Base-by-base conservation (phyloP, 2,329 filamentous ascomycete species). In the Colletotrichum tanaceti region DNA sequence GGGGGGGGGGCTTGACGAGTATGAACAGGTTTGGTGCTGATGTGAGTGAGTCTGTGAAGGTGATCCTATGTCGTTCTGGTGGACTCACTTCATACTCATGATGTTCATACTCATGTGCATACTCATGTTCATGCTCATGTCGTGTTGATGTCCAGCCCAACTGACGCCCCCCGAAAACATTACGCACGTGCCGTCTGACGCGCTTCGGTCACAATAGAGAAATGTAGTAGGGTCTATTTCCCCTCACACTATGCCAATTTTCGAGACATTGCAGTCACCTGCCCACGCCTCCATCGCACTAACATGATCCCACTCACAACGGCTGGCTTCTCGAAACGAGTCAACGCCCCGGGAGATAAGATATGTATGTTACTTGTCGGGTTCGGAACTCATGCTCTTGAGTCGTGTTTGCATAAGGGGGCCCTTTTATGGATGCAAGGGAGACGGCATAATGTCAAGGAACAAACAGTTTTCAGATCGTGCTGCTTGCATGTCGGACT, bases 151-250 rank as follows among this genome's bases (percentile, higher is more conserved):
- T 35, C 47, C 28, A 65, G 63, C 43, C 46, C 58, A 53, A 38
- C 53, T 63, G 50, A 47, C n/a, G 60, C 60, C 53, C 39, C 50
- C 54, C 28, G 53, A 58, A 60, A 58, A 44, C 44, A 53, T 1
- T 13, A 20, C 59, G 65, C 65, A 64, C 65, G 65, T 68, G 60
- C 53, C 65, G 46, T 41, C 44, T 43, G 39, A 53, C 46, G 65
- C 63, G 63, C 41, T 61, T 43, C 49, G 6, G 41, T 32, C 28
- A 6, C 0, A 32, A 9, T 9, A 32, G 32, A 35, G 32, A 35
- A 35, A 35, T 2, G 2, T 10, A 3, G 32, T 10, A 3, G 32
- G 32, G 20, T 20, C 28, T n/a, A 13, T 9, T 28, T 16, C 52
- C 18, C 58, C 55, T n/a, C 35, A 54, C 38, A 4, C 28, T 22